Base-by-base conservation (phyloP, 192 early-diverging fungal species). In the Obelidium mucronatum region DNA sequence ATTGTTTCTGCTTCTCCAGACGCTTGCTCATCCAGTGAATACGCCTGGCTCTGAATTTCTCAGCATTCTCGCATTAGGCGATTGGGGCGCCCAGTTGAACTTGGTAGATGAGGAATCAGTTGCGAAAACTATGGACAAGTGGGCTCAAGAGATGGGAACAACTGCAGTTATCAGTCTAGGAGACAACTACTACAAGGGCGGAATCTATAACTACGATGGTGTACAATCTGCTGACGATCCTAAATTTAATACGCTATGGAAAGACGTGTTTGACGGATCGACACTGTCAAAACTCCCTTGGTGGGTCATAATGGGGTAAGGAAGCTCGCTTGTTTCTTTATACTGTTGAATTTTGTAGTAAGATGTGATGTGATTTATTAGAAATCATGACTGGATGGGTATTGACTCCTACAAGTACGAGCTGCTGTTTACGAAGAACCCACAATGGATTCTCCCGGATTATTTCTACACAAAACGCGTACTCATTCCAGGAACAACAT, bases 181-280 rank as follows among this genome's bases (percentile, higher is more conserved):
- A 2, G 75, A 66, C 51, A 67, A 76, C 75, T 76, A 52, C 36
- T 76, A 68, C 62, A 34, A 72, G 31, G 70, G 70, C n/a, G 66
- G 39, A 24, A 28, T 5, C 13, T 68, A 64, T 40, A 36, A 64
- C 31, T 64, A 64, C 36, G 62, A 55, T 19, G 62, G 75, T n/a
- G 52, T 68, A 24, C 15, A 35, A 2, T 55, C 40, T 22, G 3
- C 35, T 28, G 61, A 40, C 40, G 73, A 74, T 34, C 35, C 35
- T 56, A 76, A 76, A 33, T 67, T 51, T 28, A 24, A 19, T 4
- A 28, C 0, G 2, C 52, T 68, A 1, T 68, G 62, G 64, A 28
- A 8, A 40, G 28, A 66, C 52, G 63, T 67, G 11, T 66, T 34
- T 65, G n/a, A 33, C 52, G 44, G 34, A 30, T 4, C 5, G 19